Conservation (phyloP, 2,329 filamentous ascomycete species). For the Juglanconis oblonga region DNA sequence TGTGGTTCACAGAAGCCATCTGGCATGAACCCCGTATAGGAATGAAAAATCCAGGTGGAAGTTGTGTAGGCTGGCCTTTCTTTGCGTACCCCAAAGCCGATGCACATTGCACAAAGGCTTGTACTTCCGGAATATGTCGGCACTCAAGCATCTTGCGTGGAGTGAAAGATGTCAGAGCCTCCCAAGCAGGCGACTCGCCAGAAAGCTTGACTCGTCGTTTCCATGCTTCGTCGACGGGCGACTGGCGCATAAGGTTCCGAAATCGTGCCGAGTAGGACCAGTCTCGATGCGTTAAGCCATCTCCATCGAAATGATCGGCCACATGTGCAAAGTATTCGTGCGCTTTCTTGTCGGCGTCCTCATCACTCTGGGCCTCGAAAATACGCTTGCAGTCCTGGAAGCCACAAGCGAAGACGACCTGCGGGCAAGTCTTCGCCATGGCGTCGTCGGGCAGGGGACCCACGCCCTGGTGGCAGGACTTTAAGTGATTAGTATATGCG, state of each 20-base stretch:
- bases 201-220: slow-evolving; percentile 35
- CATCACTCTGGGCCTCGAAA: slow-evolving; percentile 39
- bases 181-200: slow-evolving; percentile 35
- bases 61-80: slow-evolving; percentile 12
- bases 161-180: slow-evolving; percentile 38
- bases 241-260: slow-evolving; percentile 42
- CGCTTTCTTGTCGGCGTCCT: slow-evolving; percentile 36
- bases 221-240: slow-evolving; percentile 36
- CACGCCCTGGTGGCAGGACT: slow-evolving; percentile 40
- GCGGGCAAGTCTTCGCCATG: slow-evolving; percentile 41
- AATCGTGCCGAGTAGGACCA: slow-evolving; percentile 45
- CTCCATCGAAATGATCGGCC: slow-evolving; percentile 43
- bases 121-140: slow-evolving; percentile 39
- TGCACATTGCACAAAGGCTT: slow-evolving; percentile 38
- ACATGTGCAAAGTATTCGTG: slow-evolving; percentile 46
- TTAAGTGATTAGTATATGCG: slow-evolving; percentile 46
- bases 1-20: slow-evolving; percentile 14
- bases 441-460: slow-evolving; percentile 32
- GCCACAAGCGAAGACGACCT: slow-evolving; percentile 47
- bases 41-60: slow-evolving; percentile 19
- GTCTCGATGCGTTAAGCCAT: slow-evolving; percentile 35
- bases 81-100: slow-evolving; percentile 27
- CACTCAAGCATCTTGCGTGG: slow-evolving; percentile 44
- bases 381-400: slow-evolving; percentile 43
- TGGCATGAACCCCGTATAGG: slow-evolving; percentile 25